A percentile compares a stretch with the other conserved stretches of the same genome.
phyloP scores from a whole-genome alignment of 352 stramenopile species.

The Phytophthora multivora region DNA sequence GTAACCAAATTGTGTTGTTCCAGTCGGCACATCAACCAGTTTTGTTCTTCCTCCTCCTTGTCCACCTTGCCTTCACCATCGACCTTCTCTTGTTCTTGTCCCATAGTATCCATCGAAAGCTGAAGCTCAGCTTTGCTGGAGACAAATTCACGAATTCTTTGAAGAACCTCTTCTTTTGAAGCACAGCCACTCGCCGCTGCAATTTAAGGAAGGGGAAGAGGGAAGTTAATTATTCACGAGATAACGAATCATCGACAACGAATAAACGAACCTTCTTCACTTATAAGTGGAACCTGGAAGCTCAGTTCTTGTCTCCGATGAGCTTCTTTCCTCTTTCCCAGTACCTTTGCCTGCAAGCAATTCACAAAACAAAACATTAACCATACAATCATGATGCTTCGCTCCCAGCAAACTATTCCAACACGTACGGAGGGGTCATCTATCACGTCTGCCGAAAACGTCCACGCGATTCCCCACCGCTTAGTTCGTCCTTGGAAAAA shows the following conservation, averaged over 20 bases:
- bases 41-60: background rate
- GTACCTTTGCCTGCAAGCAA: slow-evolving; percentile 62
- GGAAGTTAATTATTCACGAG: background rate
- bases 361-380: background rate
- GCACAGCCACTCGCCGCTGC: slow-evolving; percentile 37
- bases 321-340: slow-evolving; percentile 85
- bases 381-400: background rate
- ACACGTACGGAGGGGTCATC: slow-evolving; percentile 43
- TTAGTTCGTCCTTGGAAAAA: slow-evolving; percentile 95
- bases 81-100: slow-evolving; percentile 6
- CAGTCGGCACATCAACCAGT: slow-evolving; percentile 21
- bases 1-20: slow-evolving; percentile 11
- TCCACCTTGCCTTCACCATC: slow-evolving; percentile 3
- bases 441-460: slow-evolving; percentile 59
- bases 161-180: slow-evolving; percentile 44
- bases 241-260: background rate
- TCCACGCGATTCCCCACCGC: slow-evolving; percentile 95
- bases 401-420: background rate
- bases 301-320: slow-evolving; percentile 56
- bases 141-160: slow-evolving; percentile 50
- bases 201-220: slow-evolving; percentile 8
- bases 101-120: slow-evolving; percentile 17
- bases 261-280: slow-evolving; percentile 26
- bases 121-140: slow-evolving; percentile 20
- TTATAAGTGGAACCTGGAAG: slow-evolving; percentile 50